phyloP scores from a whole-genome alignment of 176 grass and related monocot species.

The Phoenix roebelenii region DNA sequence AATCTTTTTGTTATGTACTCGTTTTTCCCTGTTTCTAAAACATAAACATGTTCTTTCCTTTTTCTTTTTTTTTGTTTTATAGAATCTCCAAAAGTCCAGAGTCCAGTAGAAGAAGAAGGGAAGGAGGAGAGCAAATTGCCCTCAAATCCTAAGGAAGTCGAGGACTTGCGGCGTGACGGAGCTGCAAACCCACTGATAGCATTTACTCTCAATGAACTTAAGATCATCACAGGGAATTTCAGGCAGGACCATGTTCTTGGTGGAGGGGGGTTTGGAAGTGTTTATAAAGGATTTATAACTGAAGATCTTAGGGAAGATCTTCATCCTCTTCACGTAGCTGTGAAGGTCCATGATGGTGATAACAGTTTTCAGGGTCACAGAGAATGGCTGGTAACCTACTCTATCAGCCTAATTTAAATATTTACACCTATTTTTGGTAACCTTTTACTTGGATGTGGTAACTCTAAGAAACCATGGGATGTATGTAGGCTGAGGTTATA shows the following conservation, averaged over 20 bases:
- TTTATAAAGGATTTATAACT: conserved; percentile 58
- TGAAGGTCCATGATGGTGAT: conserved; percentile 89
- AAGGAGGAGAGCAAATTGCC: conserved; percentile 48
- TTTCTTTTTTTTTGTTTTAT: conserved; percentile 6
- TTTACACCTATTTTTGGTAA: too few species aligned
- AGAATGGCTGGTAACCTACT: conserved; percentile 59
- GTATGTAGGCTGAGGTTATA: conserved; percentile 58
- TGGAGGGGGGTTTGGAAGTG: conserved; percentile 66
- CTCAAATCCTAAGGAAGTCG: conserved; percentile 57
- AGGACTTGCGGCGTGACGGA: conserved; percentile 38
- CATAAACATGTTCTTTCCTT: background rate
- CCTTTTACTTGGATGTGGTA: too few species aligned
- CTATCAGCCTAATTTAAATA: background rate
- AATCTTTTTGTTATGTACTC: too few species aligned
- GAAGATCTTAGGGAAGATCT: conserved; percentile 34
- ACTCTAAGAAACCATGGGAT: background rate
- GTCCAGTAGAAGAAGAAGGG: conserved; percentile 36
- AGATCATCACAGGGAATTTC: conserved; percentile 47
- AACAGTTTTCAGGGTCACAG: conserved; percentile 88
- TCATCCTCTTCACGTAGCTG: conserved; percentile 37
- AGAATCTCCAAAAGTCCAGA: conserved; percentile 56
- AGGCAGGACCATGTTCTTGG: conserved; percentile 52
- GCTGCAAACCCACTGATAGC: conserved; percentile 46
- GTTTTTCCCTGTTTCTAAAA: background rate
- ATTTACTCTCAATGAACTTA: conserved; percentile 60